Evolutionary conservation across 345 rosid genomes (phyloP).

Genomic region (Fremontodendron californicum): DNA sequence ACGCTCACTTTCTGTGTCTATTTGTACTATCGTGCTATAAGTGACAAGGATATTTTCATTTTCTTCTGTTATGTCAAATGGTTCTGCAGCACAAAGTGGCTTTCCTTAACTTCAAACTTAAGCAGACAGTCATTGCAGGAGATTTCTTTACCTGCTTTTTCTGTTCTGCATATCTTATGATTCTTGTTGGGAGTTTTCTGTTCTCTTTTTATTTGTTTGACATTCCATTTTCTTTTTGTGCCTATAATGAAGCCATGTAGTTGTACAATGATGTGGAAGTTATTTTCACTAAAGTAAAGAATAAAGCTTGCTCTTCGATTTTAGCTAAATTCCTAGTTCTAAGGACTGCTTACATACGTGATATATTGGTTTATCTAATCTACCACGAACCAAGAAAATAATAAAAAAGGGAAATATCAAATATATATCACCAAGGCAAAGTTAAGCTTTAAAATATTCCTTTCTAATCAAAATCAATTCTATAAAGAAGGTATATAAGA

Average conservation of each 20-base stretch:
- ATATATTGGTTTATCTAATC: neutral
- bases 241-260: neutral
- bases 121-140: neutral
- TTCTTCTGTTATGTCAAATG: neutral
- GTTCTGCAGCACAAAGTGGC: neutral
- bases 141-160: too few species aligned
- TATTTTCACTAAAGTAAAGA: neutral
- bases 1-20: neutral
- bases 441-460: neutral
- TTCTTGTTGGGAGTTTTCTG: neutral
- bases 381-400: neutral
- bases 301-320: neutral
- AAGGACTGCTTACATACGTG: neutral
- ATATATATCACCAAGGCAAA: neutral
- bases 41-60: neutral
- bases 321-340: neutral
- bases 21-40: neutral
- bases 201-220: slow-evolving; percentile 2
- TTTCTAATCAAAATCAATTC: slow-evolving; percentile 2
- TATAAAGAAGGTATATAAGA: neutral
- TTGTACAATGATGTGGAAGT: neutral
- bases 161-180: neutral
- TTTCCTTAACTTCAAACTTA: neutral
- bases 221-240: neutral
- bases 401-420: neutral